These are phyloP conservation scores for Geotrichum bryndzae DNA, from an alignment of 1,139 yeast genomes.

Conservation along the genomic window DNA sequence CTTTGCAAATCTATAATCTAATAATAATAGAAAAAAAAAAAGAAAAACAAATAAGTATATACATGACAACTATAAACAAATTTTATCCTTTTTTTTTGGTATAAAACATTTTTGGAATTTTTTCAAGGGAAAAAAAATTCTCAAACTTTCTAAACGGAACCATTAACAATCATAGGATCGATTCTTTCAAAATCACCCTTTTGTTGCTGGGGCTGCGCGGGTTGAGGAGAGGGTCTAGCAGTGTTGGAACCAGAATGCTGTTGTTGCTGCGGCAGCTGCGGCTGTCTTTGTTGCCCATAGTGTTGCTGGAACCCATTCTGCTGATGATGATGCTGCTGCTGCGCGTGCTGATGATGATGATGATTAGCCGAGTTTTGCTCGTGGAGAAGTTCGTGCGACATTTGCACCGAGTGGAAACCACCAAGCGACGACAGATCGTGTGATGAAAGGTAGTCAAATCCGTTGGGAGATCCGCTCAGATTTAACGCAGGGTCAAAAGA, in stretches of 20 bases:
- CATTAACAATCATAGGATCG: slow-evolving; percentile 18
- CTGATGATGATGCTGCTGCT: slow-evolving; percentile 3
- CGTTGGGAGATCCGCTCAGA: slow-evolving; percentile 1
- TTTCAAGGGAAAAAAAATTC: background rate
- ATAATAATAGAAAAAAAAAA: too few relatives aligned
- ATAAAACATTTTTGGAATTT: background rate
- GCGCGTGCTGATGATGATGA: background rate
- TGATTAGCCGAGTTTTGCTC: slow-evolving; percentile 1
- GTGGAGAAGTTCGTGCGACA: slow-evolving; percentile 7
- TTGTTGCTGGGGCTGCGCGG: slow-evolving; percentile 2
- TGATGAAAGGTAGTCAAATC: slow-evolving; percentile 10
- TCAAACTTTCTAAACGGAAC: slow-evolving; percentile 5
- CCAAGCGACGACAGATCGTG: slow-evolving; percentile 9
- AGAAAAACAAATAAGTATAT: too few relatives aligned
- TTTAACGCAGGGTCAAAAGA: slow-evolving; percentile 6
- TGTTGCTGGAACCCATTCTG: background rate
- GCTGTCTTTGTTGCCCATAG: slow-evolving; percentile 3
- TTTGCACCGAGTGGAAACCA: slow-evolving; percentile 2
- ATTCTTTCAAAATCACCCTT: slow-evolving; percentile 9
- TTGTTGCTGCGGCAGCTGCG: background rate
- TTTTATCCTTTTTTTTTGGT: slow-evolving; percentile 1
- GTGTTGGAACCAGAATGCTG: background rate
- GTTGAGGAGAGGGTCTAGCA: background rate
- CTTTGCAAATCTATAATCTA: background rate
- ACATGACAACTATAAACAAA: background rate